These are phyloP conservation scores for Colletotrichum musicola DNA, from an alignment of 2,329 filamentous ascomycete species.

Conservation along the genomic window DNA sequence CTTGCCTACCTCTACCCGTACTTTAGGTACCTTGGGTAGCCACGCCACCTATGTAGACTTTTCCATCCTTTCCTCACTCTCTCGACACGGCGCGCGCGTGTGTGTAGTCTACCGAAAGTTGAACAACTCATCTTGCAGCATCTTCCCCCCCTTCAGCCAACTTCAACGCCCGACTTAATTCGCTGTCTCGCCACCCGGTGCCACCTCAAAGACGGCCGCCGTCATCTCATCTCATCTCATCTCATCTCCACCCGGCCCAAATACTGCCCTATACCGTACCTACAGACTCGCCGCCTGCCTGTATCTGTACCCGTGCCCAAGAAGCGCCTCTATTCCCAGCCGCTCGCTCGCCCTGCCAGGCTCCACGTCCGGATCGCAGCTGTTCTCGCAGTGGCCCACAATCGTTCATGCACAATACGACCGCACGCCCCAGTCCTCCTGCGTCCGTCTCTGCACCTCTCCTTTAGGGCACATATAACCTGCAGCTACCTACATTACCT, in stretches of 20 bases:
- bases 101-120: conserved; percentile 27
- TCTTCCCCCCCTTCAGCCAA: conserved; percentile 19
- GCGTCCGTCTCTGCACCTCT: conserved; percentile 44
- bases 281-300: conserved; percentile 2
- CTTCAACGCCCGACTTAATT: conserved; percentile 27
- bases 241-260: conserved; percentile 6
- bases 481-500: conserved; percentile 39
- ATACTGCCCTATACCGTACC: neutral
- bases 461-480: conserved; percentile 47
- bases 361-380: conserved; percentile 28
- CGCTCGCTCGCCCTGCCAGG: conserved; percentile 11
- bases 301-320: conserved; percentile 15
- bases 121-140: conserved; percentile 42
- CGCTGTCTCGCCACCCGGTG: conserved; percentile 22
- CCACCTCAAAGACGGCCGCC: conserved; percentile 18
- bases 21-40: too few relatives aligned
- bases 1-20: too few relatives aligned
- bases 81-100: conserved; percentile 31
- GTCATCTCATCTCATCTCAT: conserved; percentile 7
- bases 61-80: too few relatives aligned
- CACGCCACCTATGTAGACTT: too few relatives aligned
- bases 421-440: conserved; percentile 37
- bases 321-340: conserved; percentile 25
- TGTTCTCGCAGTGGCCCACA: conserved; percentile 42
- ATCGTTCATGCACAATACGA: conserved; percentile 51